Conservation (phyloP, 169 alveolate species). For the Plasmodium vinckei region DNA sequence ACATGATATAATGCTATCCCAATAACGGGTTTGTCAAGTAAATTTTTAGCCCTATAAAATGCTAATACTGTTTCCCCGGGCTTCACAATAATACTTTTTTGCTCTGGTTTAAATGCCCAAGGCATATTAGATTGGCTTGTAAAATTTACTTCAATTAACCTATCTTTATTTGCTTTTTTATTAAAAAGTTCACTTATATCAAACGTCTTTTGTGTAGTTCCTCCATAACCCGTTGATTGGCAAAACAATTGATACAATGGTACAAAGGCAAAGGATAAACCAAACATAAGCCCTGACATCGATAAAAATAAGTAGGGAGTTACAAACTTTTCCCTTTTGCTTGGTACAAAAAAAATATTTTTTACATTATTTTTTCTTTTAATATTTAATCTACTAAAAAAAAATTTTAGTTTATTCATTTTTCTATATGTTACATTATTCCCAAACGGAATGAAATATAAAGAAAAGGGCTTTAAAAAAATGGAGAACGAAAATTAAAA, state of each 20-base stretch:
- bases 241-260: conserved; percentile 87
- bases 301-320: conserved; percentile 54
- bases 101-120: conserved; percentile 91
- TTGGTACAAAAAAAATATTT: conserved; percentile 15
- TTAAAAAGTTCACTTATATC: conserved; percentile 20
- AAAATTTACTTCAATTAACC: conserved; percentile 83
- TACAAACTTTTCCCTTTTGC: conserved; percentile 45
- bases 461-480: background rate
- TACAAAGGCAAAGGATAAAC: conserved; percentile 84
- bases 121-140: conserved; percentile 86
- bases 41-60: conserved; percentile 89
- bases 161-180: conserved; percentile 69
- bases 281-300: conserved; percentile 80
- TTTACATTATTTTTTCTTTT: conserved; percentile 28
- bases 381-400: conserved; percentile 31
- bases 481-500: background rate
- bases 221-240: conserved; percentile 86
- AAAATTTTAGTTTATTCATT: conserved; percentile 40
- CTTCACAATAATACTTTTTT: conserved; percentile 86
- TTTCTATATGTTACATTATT: conserved; percentile 7
- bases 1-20: conserved; percentile 94
- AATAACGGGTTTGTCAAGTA: conserved; percentile 84
- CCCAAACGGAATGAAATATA: background rate
- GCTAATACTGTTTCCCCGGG: conserved; percentile 94
- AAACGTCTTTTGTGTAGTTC: conserved; percentile 58